Evolutionary conservation across 371 early-diverging fungal species (phyloP), one percentile per base, ranked within the genome.

Genomic region (Rhizopus stolonifer): DNA sequence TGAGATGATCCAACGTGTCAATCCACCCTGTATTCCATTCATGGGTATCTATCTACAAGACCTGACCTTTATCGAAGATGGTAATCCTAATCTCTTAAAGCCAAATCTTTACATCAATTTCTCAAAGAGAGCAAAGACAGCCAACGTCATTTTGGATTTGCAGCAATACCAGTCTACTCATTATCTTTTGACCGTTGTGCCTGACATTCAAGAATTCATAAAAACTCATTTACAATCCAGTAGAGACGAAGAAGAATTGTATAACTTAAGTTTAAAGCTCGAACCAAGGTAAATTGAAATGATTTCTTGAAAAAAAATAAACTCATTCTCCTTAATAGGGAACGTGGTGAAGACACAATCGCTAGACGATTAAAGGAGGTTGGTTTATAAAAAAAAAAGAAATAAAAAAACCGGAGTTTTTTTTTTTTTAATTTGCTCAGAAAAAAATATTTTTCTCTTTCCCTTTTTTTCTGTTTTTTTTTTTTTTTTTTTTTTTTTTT

Each of bases 1-100:
- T 56, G 87, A 89, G 23, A 74, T 86, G 26, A 77, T 96, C 25
- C 91, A 89, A 56, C 78, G 81, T 2, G 80, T 87, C 38, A 89
- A 89, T 56, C 94, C 94, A 32, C 95, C 97, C 0, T 93, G 94
- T 60, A 87, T 96, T 6, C 97, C 97, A 0, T 95, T 92, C 67
- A 75, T 96, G 45, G 93, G 90, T 29, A 79, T 87, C 33, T 92
- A 90, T 58, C 72, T 95, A 15, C 92, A 91, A 46, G 96, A 97
- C 61, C 67, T 97, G 50, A 94, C 95, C 3, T 93, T 95, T 65
- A 88, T 95, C 46, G 92, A 95, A 51, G 94, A 94, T 58, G 95
- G 95, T 24, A 94, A 94, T 71, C 55, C 84, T 0, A 69, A 82
- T 34, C 60, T 58, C 25, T 44, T 85, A 10, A 79, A 79, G 31